Evolutionary conservation across 306 rosid species (phyloP).

Genomic region (Betula pendula): DNA sequence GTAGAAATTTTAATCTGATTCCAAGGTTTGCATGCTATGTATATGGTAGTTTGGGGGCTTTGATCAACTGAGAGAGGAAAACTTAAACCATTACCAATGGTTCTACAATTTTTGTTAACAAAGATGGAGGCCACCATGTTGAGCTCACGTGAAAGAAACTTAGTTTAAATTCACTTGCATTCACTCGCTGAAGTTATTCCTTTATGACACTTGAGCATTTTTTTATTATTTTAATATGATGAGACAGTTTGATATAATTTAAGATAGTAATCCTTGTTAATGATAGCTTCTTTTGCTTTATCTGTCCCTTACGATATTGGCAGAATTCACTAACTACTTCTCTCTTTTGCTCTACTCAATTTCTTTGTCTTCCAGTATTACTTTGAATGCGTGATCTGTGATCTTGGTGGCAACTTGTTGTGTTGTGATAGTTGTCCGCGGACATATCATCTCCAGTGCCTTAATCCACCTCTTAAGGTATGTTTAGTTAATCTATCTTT

Average conservation of each 20-base stretch:
- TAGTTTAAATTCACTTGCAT: neutral
- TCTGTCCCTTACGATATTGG: neutral
- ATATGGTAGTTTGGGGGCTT: neutral
- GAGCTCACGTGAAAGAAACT: neutral
- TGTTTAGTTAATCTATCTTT: slow-evolving; percentile 26
- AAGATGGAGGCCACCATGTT: neutral
- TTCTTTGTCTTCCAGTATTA: slow-evolving; percentile 60
- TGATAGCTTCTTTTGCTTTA: slow-evolving; percentile 19
- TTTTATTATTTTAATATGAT: neutral
- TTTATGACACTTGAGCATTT: neutral
- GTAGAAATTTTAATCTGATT: neutral
- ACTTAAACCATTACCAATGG: neutral
- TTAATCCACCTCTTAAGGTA: slow-evolving; percentile 98
- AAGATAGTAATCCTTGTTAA: neutral
- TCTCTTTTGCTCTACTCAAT: slow-evolving; percentile 18
- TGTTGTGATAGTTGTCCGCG: slow-evolving; percentile 98
- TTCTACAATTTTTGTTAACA: neutral
- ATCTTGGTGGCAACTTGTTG: slow-evolving; percentile 93
- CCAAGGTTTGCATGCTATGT: neutral
- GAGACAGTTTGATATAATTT: neutral
- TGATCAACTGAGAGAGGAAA: neutral
- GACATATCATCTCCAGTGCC: slow-evolving; percentile 95
- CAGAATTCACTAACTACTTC: slow-evolving; percentile 5
- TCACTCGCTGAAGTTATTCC: neutral
- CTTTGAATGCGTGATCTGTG: slow-evolving; percentile 93